Conservation (phyloP, 768 basidiomycete genomes). For the Lanmaoa rubissima region DNA sequence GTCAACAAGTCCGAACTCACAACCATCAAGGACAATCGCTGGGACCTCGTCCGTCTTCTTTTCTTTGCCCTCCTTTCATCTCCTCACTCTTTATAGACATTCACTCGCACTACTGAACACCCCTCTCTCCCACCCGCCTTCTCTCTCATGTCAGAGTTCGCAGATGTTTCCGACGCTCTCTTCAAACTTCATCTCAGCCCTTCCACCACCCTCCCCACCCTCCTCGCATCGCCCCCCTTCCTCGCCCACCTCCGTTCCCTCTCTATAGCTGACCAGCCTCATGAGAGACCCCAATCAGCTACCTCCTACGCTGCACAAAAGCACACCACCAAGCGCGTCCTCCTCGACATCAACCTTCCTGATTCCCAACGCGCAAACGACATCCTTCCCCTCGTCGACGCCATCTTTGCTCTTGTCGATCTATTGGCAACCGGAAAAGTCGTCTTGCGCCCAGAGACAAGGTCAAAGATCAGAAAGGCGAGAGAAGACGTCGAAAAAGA, state of each 20-base stretch:
- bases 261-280: constrained; percentile 86
- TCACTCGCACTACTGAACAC: constrained; percentile 75
- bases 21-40: constrained; percentile 66
- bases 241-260: constrained; percentile 82
- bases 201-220: constrained; percentile 48
- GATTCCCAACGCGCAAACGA: constrained; percentile 45
- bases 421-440: constrained; percentile 46
- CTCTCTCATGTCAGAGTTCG: constrained; percentile 85
- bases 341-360: constrained; percentile 63
- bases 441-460: constrained; percentile 78
- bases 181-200: constrained; percentile 48
- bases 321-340: constrained; percentile 65
- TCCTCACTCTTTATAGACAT: constrained; percentile 52
- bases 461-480: constrained; percentile 67
- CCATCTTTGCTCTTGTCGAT: constrained; percentile 77
- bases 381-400: constrained; percentile 56
- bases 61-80: not conserved
- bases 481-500: constrained; percentile 70
- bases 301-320: constrained; percentile 42
- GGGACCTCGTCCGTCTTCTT: constrained; percentile 75
- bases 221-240: constrained; percentile 63
- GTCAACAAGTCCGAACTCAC: constrained; percentile 78
- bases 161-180: constrained; percentile 78
- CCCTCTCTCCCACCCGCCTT: constrained; percentile 55
- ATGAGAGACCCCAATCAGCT: constrained; percentile 58